phyloP scores from a whole-genome alignment of 495 filamentous ascomycete genomes.

The Margaritispora aquatica region DNA sequence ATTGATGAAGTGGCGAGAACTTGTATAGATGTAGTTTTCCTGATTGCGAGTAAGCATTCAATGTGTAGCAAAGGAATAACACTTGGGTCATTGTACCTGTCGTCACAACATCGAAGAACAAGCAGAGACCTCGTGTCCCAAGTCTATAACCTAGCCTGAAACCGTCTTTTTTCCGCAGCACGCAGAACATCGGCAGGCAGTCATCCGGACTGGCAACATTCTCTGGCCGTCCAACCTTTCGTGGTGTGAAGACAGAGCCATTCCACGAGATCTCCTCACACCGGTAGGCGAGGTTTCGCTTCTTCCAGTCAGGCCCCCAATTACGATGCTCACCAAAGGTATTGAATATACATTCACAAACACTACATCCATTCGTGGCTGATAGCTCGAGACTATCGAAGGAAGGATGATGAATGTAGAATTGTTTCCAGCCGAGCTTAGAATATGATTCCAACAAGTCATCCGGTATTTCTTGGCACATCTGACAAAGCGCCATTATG shows the following conservation, averaged over 20 bases:
- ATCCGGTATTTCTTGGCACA: not conserved
- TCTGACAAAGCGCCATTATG: not conserved
- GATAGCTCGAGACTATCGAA: not conserved
- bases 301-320: not conserved
- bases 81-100: not conserved
- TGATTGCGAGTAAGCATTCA: not conserved
- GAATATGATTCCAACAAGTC: not conserved
- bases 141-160: not conserved
- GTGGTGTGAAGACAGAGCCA: not conserved
- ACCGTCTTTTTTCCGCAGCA: not conserved
- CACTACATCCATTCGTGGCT: not conserved
- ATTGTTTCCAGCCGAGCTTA: not conserved
- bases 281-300: not conserved
- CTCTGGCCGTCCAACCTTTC: not conserved
- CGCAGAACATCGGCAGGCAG: not conserved
- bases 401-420: not conserved
- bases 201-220: not conserved
- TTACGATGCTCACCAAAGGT: not conserved
- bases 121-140: not conserved
- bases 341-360: not conserved
- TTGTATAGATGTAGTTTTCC: not conserved
- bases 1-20: not conserved
- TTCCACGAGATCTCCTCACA: not conserved
- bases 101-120: not conserved
- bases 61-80: not conserved